Percentiles rank a stretch among this genome's conserved stretches.
These are phyloP conservation scores for Lojkania enalia DNA, from an alignment of 2,329 filamentous ascomycete genomes.

Conservation along the genomic window DNA sequence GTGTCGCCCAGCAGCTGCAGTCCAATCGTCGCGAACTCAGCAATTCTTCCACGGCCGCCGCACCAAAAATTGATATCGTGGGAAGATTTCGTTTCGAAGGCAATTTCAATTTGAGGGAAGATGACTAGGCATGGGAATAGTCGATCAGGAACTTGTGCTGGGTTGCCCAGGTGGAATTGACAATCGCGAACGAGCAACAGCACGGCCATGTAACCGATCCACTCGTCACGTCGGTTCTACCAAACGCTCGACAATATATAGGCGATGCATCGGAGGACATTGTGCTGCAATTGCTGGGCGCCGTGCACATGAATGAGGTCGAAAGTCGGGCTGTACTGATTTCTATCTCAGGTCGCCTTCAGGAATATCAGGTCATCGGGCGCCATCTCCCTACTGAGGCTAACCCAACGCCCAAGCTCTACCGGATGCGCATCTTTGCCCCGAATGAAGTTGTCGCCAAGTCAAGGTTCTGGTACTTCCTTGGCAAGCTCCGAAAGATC, in stretches of 20 bases:
- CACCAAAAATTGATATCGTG: too few relatives aligned
- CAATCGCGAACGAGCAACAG: too few relatives aligned
- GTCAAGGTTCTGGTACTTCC: conserved; percentile 99
- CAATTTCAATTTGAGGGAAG: too few relatives aligned
- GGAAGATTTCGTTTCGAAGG: too few relatives aligned
- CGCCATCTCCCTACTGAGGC: conserved; percentile 97
- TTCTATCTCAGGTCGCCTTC: conserved; percentile 81
- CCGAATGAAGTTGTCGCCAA: conserved; percentile 98
- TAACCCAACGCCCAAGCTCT: conserved; percentile 96
- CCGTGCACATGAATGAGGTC: conserved; percentile 2
- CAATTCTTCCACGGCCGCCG: too few relatives aligned
- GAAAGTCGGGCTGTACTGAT: conserved; percentile 28
- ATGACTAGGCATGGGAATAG: too few relatives aligned
- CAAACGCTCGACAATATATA: too few relatives aligned
- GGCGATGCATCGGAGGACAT: too few relatives aligned
- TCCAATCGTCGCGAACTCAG: conserved; percentile 10
- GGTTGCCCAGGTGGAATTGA: too few relatives aligned
- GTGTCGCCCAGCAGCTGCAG: conserved; percentile 40
- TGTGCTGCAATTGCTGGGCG: conserved; percentile 36
- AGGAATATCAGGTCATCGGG: conserved; percentile 99
- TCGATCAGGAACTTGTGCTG: too few relatives aligned
- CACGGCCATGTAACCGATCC: too few relatives aligned
- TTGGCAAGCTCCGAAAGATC: conserved; percentile 98
- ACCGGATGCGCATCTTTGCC: conserved; percentile 99
- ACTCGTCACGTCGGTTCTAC: too few relatives aligned